Percentiles rank a stretch among this genome's conserved stretches.
Conservation (phyloP, 495 filamentous ascomycete genomes). For the Xanthoparmelia taractica region DNA sequence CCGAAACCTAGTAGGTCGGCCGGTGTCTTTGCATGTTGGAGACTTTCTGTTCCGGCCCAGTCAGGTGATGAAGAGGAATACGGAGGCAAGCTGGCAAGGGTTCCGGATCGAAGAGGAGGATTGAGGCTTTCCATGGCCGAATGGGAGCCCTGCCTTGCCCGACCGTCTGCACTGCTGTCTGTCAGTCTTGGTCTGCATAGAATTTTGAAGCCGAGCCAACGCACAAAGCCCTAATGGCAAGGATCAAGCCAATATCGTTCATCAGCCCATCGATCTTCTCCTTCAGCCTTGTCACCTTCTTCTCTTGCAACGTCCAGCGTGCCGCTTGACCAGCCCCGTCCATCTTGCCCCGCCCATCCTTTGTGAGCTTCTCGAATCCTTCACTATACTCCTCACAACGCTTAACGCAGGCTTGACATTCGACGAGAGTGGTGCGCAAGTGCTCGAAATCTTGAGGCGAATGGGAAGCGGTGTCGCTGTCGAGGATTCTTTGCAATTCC, state of each 20-base stretch:
- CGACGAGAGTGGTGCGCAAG: background rate
- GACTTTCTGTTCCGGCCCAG: background rate
- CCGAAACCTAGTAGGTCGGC: constrained; percentile 6
- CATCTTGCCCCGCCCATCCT: constrained; percentile 10
- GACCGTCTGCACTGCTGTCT: constrained; percentile 8
- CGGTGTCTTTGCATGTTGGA: constrained; percentile 10
- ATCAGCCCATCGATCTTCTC: constrained; percentile 14
- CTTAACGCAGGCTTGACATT: constrained; percentile 15
- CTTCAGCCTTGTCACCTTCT: constrained; percentile 6
- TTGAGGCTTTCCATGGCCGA: background rate
- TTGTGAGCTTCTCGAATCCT: constrained; percentile 12
- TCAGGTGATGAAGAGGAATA: constrained; percentile 2
- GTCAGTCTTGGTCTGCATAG: constrained; percentile 4
- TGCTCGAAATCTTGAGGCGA: constrained; percentile 11
- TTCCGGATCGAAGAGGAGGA: constrained; percentile 12
- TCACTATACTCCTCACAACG: constrained; percentile 19
- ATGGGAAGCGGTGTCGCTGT: background rate
- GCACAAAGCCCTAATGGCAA: constrained; percentile 10
- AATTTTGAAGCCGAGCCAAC: background rate
- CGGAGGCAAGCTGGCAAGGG: constrained; percentile 14
- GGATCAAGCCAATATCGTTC: constrained; percentile 3
- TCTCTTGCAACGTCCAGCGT: constrained; percentile 10
- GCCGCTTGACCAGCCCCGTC: constrained; percentile 13
- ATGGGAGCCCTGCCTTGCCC: constrained; percentile 6
- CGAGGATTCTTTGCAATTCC: constrained; percentile 13